Conservation (phyloP, 305 asterid species). For the Fraxinus greggii region DNA sequence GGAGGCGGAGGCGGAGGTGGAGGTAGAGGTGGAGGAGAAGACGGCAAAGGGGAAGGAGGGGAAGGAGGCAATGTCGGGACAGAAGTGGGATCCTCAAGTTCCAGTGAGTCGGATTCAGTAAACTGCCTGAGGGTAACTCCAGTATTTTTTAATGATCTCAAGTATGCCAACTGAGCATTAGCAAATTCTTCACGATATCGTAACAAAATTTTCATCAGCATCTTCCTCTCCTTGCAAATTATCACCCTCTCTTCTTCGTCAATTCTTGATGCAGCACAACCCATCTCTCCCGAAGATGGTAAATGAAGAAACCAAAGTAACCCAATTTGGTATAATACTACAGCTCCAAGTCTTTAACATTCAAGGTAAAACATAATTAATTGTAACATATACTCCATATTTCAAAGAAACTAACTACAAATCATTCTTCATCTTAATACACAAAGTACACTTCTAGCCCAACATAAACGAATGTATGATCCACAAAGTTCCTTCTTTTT, state of each 20-base stretch:
- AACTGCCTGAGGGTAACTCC: conserved; percentile 82
- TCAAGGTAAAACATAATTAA: neutral
- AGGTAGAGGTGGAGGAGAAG: conserved; percentile 66
- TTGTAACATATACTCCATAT: neutral
- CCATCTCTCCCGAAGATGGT: conserved; percentile 40
- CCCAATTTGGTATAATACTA: neutral
- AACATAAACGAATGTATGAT: neutral
- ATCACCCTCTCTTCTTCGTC: conserved; percentile 72
- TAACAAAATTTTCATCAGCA: conserved; percentile 58
- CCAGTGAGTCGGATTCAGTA: conserved; percentile 71
- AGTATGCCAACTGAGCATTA: conserved; percentile 64
- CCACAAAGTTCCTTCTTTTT: neutral
- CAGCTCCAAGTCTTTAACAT: neutral
- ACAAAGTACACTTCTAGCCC: neutral
- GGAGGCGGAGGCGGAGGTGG: conserved; percentile 83
- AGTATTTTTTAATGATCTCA: conserved; percentile 68
- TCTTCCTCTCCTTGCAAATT: conserved; percentile 67
- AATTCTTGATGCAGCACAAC: conserved; percentile 72
- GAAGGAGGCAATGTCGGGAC: conserved; percentile 56
- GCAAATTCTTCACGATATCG: conserved; percentile 61
- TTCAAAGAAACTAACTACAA: neutral
- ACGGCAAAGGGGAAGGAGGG: conserved; percentile 65
- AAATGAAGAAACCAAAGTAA: neutral
- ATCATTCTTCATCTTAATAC: neutral
- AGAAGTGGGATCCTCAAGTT: conserved; percentile 50